Conservation (phyloP, 192 early-diverging fungal species). For the Dissophora globulifera region DNA sequence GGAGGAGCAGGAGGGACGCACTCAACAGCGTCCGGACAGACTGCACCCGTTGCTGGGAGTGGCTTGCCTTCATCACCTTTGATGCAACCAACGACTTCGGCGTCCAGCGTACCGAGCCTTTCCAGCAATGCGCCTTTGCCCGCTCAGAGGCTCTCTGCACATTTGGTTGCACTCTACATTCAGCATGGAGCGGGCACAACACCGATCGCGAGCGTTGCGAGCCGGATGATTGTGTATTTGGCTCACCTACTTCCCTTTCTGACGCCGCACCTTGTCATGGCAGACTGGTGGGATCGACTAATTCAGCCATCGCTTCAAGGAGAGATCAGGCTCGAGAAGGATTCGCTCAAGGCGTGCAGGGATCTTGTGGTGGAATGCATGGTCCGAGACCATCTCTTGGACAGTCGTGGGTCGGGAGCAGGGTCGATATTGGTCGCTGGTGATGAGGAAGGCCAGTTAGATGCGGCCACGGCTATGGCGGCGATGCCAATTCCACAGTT, state of each 20-base stretch:
- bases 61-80: slow-evolving; percentile 4
- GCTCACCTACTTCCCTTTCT: slow-evolving; percentile 50
- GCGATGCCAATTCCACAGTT: slow-evolving; percentile 44
- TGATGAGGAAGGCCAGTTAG: slow-evolving; percentile 45
- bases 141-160: slow-evolving; percentile 38
- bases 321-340: slow-evolving; percentile 49
- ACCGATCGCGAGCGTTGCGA: slow-evolving; percentile 34
- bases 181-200: slow-evolving; percentile 16
- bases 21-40: neutral
- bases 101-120: neutral
- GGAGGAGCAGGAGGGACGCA: neutral
- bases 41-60: neutral
- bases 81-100: slow-evolving; percentile 1
- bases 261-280: slow-evolving; percentile 43
- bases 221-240: slow-evolving; percentile 41
- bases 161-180: slow-evolving; percentile 27
- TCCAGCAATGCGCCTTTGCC: slow-evolving; percentile 10
- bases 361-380: slow-evolving; percentile 48
- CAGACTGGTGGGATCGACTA: slow-evolving; percentile 53
- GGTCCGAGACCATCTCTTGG: slow-evolving; percentile 24
- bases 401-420: slow-evolving; percentile 14
- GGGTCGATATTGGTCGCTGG: slow-evolving; percentile 37
- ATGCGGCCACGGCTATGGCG: slow-evolving; percentile 14
- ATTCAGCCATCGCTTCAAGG: slow-evolving; percentile 46
- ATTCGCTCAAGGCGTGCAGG: slow-evolving; percentile 37